Conservation (phyloP, 1,284 basidiomycete species). For the Puccinia polysora region DNA sequence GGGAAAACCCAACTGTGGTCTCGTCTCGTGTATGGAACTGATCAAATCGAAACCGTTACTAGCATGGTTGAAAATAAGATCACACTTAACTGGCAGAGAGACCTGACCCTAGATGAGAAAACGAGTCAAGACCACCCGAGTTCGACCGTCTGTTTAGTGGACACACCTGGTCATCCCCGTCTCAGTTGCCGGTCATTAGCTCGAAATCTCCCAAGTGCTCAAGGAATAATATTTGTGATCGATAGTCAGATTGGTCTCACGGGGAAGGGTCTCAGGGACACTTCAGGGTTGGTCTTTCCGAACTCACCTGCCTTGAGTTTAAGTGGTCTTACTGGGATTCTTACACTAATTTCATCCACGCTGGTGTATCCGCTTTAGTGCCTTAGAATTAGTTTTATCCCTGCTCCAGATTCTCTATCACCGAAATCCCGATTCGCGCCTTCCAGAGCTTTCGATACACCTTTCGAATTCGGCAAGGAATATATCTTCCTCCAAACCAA, state of each 20-base stretch:
- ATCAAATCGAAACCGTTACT: constrained; percentile 28
- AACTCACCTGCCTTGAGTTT: no score
- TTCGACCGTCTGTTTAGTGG: constrained; percentile 14
- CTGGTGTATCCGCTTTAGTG: not conserved
- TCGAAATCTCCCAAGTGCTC: constrained; percentile 1
- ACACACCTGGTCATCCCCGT: constrained; percentile 41
- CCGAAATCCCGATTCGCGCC: constrained; percentile 1
- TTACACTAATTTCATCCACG: not conserved
- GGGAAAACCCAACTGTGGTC: constrained; percentile 41
- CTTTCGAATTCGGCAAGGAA: constrained; percentile 5
- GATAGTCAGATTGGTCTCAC: constrained; percentile 40
- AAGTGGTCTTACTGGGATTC: not conserved
- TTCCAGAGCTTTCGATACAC: constrained; percentile 32
- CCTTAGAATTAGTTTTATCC: constrained; percentile 28
- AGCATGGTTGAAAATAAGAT: constrained; percentile 40
- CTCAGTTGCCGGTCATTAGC: constrained; percentile 31
- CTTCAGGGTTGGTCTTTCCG: constrained; percentile 10
- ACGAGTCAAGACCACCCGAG: not conserved
- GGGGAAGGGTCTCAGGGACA: constrained; percentile 40
- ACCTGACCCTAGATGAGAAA: not conserved
- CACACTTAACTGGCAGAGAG: not conserved
- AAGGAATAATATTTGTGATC: constrained; percentile 36
- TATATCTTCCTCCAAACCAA: not conserved
- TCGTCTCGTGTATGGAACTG: constrained; percentile 31
- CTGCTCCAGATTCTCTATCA: constrained; percentile 27